phyloP scores from a whole-genome alignment of 2,329 filamentous ascomycete species.

The Venturiaceae sp. region DNA sequence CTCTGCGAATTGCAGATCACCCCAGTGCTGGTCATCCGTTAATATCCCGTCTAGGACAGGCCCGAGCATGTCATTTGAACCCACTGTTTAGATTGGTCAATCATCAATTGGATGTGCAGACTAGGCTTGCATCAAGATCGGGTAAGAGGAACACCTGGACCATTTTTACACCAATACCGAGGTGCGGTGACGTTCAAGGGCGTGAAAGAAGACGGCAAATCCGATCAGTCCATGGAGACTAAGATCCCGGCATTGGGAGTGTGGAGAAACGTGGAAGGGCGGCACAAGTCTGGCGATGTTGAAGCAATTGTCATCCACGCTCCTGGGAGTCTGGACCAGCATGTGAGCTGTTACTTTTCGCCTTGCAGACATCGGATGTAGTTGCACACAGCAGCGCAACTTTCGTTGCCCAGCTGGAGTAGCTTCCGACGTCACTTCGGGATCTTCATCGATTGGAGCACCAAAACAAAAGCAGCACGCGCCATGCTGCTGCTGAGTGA shows the following conservation, averaged over 20 bases:
- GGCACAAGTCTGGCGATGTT: not conserved
- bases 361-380: not conserved
- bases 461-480: not conserved
- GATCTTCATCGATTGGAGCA: not conserved
- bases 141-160: not conserved
- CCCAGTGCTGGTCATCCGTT: not conserved
- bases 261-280: not conserved
- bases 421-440: not conserved
- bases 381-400: not conserved
- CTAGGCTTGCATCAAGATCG: not conserved
- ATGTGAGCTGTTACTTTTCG: not conserved
- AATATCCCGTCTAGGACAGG: not conserved
- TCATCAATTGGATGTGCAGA: not conserved
- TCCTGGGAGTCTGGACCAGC: too few relatives aligned
- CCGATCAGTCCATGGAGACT: not conserved
- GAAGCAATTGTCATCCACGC: not conserved
- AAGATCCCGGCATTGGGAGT: not conserved
- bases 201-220: not conserved
- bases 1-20: not conserved
- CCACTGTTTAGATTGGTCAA: not conserved
- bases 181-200: not conserved
- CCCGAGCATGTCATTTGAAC: not conserved
- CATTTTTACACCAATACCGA: not conserved
- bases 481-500: not conserved
- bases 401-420: not conserved